Conservation (phyloP, 2,329 filamentous ascomycete species). For the Xylariaceae sp. region DNA sequence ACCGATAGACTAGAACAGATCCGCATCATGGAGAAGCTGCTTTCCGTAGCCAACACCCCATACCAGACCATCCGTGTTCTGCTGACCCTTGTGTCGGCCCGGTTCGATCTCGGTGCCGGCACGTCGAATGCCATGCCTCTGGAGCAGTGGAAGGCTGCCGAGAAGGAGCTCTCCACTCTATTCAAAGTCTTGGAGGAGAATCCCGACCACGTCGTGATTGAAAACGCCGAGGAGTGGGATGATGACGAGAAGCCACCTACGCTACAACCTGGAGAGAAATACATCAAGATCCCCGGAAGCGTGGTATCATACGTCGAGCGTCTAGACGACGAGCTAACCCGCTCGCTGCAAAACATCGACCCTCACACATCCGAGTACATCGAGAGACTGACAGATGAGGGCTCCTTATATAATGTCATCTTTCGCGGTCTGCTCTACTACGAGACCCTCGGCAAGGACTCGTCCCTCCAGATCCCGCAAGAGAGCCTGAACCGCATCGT, state of each 20-base stretch:
- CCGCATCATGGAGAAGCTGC: slow-evolving; percentile 91
- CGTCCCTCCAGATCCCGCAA: slow-evolving; percentile 67
- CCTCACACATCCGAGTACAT: slow-evolving; percentile 99
- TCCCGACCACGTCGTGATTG: slow-evolving; percentile 76
- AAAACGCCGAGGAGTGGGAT: slow-evolving; percentile 96
- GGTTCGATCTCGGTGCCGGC: slow-evolving; percentile 87
- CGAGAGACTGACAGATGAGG: slow-evolving; percentile 87
- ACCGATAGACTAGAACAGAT: slow-evolving; percentile 94
- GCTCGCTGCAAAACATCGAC: slow-evolving; percentile 95
- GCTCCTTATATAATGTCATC: slow-evolving; percentile 84
- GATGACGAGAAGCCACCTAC: slow-evolving; percentile 91
- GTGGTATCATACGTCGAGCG: slow-evolving; percentile 91
- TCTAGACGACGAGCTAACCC: slow-evolving; percentile 92
- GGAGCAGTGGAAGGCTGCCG: slow-evolving; percentile 94
- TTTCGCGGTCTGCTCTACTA: slow-evolving; percentile 85
- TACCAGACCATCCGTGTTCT: slow-evolving; percentile 94
- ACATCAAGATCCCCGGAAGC: slow-evolving; percentile 90
- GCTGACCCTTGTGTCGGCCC: slow-evolving; percentile 82
- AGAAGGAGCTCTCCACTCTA: slow-evolving; percentile 76
- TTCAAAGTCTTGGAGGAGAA: slow-evolving; percentile 74
- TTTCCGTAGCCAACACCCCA: slow-evolving; percentile 80
- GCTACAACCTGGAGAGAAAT: slow-evolving; percentile 65
- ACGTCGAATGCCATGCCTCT: slow-evolving; percentile 75
- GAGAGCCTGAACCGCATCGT: slow-evolving; percentile 88
- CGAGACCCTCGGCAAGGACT: slow-evolving; percentile 68